These are phyloP conservation scores for Phytophthora pseudosyringae DNA, from an alignment of 352 stramenopile genomes.

Conservation along the genomic window DNA sequence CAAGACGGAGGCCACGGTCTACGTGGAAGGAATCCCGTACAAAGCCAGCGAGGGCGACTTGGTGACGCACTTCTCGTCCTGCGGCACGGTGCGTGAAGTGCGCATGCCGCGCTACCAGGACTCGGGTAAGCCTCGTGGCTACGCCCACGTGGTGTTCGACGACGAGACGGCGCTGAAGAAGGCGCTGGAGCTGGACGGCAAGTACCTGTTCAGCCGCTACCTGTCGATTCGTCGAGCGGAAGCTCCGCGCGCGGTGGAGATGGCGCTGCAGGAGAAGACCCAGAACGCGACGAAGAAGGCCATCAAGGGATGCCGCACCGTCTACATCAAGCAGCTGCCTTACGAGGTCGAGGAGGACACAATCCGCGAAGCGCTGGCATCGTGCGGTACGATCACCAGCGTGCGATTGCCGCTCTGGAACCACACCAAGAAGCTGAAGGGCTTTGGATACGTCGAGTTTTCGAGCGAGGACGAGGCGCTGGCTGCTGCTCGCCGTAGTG, in stretches of 20 bases:
- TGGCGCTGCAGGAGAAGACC: conserved; percentile 74
- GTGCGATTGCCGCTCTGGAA: conserved; percentile 95
- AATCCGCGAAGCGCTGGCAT: conserved; percentile 84
- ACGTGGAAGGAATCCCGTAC: conserved; percentile 97
- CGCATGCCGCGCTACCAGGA: conserved; percentile 94
- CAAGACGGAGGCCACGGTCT: conserved; percentile 90
- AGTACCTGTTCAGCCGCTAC: conserved; percentile 91
- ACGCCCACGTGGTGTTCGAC: conserved; percentile 94
- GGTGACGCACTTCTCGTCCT: conserved; percentile 89
- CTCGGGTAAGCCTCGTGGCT: conserved; percentile 91
- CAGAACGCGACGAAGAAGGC: conserved; percentile 70
- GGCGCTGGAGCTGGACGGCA: conserved; percentile 87
- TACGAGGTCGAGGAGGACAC: conserved; percentile 91
- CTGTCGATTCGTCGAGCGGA: conserved; percentile 88
- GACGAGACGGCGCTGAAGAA: conserved; percentile 68
- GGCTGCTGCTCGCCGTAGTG: conserved; percentile 72
- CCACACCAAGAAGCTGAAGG: conserved; percentile 95
- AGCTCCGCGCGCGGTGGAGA: conserved; percentile 71
- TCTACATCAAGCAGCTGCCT: conserved; percentile 96
- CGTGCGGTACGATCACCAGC: conserved; percentile 91
- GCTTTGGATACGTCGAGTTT: conserved; percentile 96
- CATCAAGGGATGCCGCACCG: conserved; percentile 87
- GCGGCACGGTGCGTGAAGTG: conserved; percentile 91
- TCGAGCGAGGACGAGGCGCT: conserved; percentile 78
- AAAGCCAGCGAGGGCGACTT: conserved; percentile 91